Conservation (phyloP, 2,329 filamentous ascomycete genomes). For the Phialocephala sp. region DNA sequence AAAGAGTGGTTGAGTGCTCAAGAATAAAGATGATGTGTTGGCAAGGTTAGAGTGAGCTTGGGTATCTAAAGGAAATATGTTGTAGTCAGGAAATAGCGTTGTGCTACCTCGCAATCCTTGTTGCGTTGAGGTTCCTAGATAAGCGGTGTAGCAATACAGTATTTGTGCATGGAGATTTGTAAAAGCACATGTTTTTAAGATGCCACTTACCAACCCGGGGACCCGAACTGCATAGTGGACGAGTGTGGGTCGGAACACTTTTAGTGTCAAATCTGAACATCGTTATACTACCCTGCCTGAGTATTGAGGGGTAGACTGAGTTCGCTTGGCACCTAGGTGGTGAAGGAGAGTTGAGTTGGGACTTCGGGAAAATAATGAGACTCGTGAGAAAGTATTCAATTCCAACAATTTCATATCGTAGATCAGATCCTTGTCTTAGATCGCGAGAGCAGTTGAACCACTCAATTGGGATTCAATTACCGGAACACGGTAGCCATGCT, state of each 20-base stretch:
- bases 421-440: constrained; percentile 11
- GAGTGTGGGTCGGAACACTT: neutral
- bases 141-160: too few relatives aligned
- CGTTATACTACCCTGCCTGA: neutral
- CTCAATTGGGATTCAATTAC: neutral
- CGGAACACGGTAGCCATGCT: neutral
- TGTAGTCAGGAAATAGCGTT: neutral
- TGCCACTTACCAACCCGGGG: too few relatives aligned
- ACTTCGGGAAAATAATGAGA: neutral
- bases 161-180: too few relatives aligned
- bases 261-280: neutral
- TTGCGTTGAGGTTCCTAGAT: neutral
- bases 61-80: neutral
- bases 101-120: neutral
- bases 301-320: neutral
- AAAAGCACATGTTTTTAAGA: too few relatives aligned
- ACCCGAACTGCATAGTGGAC: too few relatives aligned
- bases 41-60: neutral
- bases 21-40: neutral
- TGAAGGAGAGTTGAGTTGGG: neutral
- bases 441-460: neutral
- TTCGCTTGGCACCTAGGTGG: neutral
- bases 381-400: neutral
- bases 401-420: neutral
- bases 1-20: constrained; percentile 4